Evolutionary conservation across 1,284 basidiomycete species (phyloP).

Genomic region (Stygiomarasmius scandens): DNA sequence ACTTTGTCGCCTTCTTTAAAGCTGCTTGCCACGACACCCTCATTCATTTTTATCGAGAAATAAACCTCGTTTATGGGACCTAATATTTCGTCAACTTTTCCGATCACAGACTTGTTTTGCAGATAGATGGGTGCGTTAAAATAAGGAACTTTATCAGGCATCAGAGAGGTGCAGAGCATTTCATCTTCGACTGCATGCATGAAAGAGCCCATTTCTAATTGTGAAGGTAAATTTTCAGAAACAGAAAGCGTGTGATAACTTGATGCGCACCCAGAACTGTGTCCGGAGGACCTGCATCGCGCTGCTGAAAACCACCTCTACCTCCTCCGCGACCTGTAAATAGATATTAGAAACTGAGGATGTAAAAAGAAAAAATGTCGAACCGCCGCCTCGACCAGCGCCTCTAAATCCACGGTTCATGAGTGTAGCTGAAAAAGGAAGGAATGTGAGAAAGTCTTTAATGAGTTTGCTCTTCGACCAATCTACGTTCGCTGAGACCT

Average conservation of each 20-base stretch:
- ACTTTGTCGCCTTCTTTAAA: conserved; percentile 99
- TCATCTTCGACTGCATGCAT: conserved; percentile 97
- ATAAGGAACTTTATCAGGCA: conserved; percentile 93
- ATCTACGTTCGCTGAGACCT: conserved; percentile 13
- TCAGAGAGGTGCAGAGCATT: conserved; percentile 91
- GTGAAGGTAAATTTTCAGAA: conserved; percentile 9
- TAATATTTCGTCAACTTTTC: conserved; percentile 95
- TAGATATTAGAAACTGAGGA: conserved; percentile 9
- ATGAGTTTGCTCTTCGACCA: conserved; percentile 33
- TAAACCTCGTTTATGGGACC: conserved; percentile 99
- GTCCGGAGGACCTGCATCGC: conserved; percentile 84
- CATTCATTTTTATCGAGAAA: conserved; percentile 97
- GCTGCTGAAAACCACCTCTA: conserved; percentile 69
- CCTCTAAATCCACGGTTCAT: conserved; percentile 55
- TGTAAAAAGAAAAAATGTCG: background rate
- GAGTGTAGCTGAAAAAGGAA: conserved; percentile 6
- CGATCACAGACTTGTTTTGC: conserved; percentile 95
- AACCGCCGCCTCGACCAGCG: conserved; percentile 46
- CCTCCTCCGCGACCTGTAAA: conserved; percentile 53
- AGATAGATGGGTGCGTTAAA: conserved; percentile 99
- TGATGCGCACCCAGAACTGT: conserved; percentile 70
- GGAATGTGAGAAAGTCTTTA: conserved; percentile 7
- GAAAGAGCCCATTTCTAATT: conserved; percentile 84
- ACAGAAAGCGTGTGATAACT: background rate
- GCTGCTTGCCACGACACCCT: conserved; percentile 93